Conservation (phyloP, 331 rosid genomes). For the Spiraea crenata region DNA sequence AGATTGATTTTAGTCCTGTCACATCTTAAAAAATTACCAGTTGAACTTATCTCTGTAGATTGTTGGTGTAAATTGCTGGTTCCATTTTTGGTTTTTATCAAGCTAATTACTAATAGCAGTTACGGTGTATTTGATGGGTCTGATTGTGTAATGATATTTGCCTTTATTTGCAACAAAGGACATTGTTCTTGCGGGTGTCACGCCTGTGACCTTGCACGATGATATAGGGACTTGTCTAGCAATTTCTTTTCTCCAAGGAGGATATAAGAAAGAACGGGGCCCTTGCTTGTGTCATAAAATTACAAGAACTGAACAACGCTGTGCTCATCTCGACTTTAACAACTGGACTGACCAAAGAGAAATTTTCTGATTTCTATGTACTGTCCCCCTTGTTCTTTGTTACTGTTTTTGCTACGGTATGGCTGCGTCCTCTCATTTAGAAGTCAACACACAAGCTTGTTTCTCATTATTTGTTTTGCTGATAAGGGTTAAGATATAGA, state of each 20-base stretch:
- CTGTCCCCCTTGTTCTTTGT: neutral
- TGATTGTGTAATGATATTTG: neutral
- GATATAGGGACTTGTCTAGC: conserved; percentile 38
- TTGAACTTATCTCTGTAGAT: no score
- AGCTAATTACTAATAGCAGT: neutral
- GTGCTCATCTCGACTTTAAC: conserved; percentile 23
- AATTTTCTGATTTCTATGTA: conserved; percentile 34
- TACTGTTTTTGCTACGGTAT: neutral
- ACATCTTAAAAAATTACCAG: no score
- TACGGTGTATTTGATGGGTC: neutral
- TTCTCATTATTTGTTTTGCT: neutral
- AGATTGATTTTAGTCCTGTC: no score
- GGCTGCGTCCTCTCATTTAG: neutral
- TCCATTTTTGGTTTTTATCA: neutral
- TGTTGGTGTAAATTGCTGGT: no score
- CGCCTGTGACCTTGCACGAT: conserved; percentile 54
- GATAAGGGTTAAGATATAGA: no score
- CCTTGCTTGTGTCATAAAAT: conserved; percentile 28
- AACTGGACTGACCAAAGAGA: conserved; percentile 22
- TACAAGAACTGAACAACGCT: conserved; percentile 33
- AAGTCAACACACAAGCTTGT: neutral
- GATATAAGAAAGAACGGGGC: conserved; percentile 33
- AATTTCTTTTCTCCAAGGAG: conserved; percentile 26
- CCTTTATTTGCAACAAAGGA: conserved; percentile 42
- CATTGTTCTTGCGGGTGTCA: conserved; percentile 57